Conservation (phyloP, 345 rosid species). For the Corchorus capsularis region DNA sequence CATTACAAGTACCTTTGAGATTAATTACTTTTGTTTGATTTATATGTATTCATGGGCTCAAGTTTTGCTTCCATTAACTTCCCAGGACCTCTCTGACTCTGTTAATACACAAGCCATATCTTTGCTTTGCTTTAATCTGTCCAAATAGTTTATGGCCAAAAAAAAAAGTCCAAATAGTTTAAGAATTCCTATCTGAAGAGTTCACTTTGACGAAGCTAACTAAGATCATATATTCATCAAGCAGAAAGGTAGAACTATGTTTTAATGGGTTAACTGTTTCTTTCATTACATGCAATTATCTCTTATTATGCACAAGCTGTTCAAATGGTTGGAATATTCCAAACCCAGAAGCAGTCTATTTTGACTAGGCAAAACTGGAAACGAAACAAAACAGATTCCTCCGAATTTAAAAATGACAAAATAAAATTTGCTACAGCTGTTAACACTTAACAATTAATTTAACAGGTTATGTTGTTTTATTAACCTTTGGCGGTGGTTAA, state of each 20-base stretch:
- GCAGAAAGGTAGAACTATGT: no score
- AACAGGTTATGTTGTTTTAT: background rate
- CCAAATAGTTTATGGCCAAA: background rate
- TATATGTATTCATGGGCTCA: background rate
- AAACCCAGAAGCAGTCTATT: no score
- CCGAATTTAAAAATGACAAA: no score
- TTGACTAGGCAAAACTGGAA: no score
- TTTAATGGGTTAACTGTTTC: no score
- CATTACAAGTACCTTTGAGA: background rate
- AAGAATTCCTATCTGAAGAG: background rate
- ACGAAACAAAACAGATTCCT: no score
- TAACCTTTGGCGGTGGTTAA: background rate
- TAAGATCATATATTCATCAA: no score
- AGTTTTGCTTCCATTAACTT: background rate
- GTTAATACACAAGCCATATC: background rate
- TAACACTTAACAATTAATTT: no score
- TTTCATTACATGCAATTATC: no score
- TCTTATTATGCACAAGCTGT: no score
- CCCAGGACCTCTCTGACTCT: background rate
- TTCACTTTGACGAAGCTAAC: background rate
- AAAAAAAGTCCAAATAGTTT: background rate
- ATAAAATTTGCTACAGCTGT: no score
- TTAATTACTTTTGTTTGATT: background rate
- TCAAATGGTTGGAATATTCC: no score
- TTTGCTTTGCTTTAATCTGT: background rate